Percentiles rank a stretch among this genome's conserved stretches.
These are phyloP conservation scores for Fomes fomentarius DNA, from an alignment of 1,284 basidiomycete species.

Conservation along the genomic window DNA sequence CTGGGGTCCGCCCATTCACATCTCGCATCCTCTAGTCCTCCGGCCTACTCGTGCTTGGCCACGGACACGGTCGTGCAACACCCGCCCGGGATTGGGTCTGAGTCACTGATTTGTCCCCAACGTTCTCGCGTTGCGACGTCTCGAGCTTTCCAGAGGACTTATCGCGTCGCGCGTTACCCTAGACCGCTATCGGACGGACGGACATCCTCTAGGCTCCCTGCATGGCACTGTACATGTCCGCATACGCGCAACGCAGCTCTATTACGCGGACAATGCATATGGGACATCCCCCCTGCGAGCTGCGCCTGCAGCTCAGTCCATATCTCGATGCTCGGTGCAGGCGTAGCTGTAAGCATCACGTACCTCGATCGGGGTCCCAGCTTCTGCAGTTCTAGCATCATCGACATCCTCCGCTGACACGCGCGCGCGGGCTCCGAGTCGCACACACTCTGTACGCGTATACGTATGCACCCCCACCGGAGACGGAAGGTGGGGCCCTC, in stretches of 20 bases:
- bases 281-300: not conserved
- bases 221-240: not conserved
- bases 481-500: not conserved
- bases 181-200: slow-evolving; percentile 10
- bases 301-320: not conserved
- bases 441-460: not conserved
- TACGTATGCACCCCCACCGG: not conserved
- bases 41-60: not conserved
- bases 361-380: not conserved
- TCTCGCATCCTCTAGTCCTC: slow-evolving; percentile 10
- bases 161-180: slow-evolving; percentile 1
- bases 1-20: slow-evolving; percentile 15
- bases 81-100: too few species aligned
- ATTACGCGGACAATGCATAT: too few species aligned
- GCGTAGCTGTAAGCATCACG: not conserved
- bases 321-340: not conserved
- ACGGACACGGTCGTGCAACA: not conserved
- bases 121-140: too few species aligned
- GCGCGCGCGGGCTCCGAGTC: too few species aligned
- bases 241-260: too few species aligned
- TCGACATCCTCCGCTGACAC: too few species aligned
- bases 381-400: not conserved
- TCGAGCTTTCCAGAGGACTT: too few species aligned
- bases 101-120: too few species aligned
- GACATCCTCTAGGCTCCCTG: not conserved